Evolutionary conservation across 1,139 yeast genomes (phyloP).

Genomic region (Saccharomyces pastorianus): DNA sequence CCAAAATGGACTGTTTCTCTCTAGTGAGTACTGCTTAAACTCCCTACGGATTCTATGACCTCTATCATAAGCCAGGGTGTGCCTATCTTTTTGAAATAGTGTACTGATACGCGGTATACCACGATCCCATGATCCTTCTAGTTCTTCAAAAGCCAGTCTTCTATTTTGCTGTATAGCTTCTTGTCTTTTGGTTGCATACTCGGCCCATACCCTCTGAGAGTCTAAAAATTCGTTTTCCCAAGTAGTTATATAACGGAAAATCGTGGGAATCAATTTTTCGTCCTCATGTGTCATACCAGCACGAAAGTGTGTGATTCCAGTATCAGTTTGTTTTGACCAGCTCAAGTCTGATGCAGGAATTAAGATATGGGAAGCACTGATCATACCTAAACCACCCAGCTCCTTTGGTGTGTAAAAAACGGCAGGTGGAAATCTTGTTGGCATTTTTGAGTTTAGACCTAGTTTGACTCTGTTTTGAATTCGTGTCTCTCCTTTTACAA

Average conservation of each 20-base stretch:
- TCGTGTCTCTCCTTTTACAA: slow-evolving; percentile 88
- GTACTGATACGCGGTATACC: slow-evolving; percentile 96
- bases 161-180: slow-evolving; percentile 85
- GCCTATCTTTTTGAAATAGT: slow-evolving; percentile 88
- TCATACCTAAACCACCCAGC: slow-evolving; percentile 94
- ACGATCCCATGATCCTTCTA: slow-evolving; percentile 92
- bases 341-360: slow-evolving; percentile 88
- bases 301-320: slow-evolving; percentile 90
- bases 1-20: slow-evolving; percentile 85
- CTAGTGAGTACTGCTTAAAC: slow-evolving; percentile 66
- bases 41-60: slow-evolving; percentile 83
- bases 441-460: slow-evolving; percentile 97
- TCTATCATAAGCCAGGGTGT: slow-evolving; percentile 88
- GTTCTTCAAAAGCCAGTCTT: slow-evolving; percentile 81
- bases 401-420: slow-evolving; percentile 97
- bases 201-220: slow-evolving; percentile 97
- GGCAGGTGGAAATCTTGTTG: slow-evolving; percentile 96
- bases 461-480: slow-evolving; percentile 90
- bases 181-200: slow-evolving; percentile 80
- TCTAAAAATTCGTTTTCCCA: slow-evolving; percentile 97
- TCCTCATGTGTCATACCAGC: slow-evolving; percentile 83
- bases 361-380: slow-evolving; percentile 93
- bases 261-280: slow-evolving; percentile 81
- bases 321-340: slow-evolving; percentile 90
- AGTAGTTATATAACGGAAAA: slow-evolving; percentile 83